A percentile compares a stretch with the other conserved stretches of the same genome.
phyloP scores from a whole-genome alignment of 2,329 filamentous ascomycete genomes.

The Decorospora gaudefroyi region DNA sequence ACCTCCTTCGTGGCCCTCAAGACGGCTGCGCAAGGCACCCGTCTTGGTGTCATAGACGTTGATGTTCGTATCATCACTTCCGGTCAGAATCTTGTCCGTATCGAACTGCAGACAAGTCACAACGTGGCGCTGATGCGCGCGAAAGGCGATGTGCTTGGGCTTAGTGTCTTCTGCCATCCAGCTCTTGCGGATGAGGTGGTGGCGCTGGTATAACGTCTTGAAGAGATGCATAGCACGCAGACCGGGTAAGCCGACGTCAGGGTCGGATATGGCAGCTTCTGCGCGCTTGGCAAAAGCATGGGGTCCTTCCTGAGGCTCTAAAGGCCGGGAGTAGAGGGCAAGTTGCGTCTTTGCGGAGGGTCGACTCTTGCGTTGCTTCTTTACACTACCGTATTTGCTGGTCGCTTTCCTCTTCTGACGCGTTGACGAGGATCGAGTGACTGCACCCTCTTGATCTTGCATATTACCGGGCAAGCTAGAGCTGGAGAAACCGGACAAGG shows the following conservation, averaged over 20 bases:
- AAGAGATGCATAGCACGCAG: constrained; percentile 86
- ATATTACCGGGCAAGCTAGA: constrained; percentile 18
- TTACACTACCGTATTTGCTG: constrained; percentile 49
- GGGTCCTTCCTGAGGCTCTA: constrained; percentile 72
- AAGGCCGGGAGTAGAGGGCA: constrained; percentile 54
- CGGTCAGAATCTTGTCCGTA: constrained; percentile 95
- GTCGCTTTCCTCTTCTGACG: constrained; percentile 49
- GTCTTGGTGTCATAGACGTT: constrained; percentile 98
- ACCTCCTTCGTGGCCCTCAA: constrained; percentile 93
- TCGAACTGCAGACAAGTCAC: constrained; percentile 98
- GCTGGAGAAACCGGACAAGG: constrained; percentile 30
- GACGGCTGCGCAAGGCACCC: constrained; percentile 77
- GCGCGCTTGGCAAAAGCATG: constrained; percentile 85
- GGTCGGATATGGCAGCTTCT: constrained; percentile 78
- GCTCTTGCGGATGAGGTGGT: constrained; percentile 84
- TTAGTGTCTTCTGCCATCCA: constrained; percentile 86
- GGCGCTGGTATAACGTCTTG: constrained; percentile 93
- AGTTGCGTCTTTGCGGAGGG: constrained; percentile 50
- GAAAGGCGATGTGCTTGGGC: constrained; percentile 90
- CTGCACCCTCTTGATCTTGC: constrained; percentile 36
- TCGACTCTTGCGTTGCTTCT: constrained; percentile 61
- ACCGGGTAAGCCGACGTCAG: constrained; percentile 75
- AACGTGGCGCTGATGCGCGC: constrained; percentile 93
- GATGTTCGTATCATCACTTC: constrained; percentile 96
- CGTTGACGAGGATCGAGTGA: constrained; percentile 37